phyloP scores from a whole-genome alignment of 768 basidiomycete species.

The Rhodotorula babjevae region DNA sequence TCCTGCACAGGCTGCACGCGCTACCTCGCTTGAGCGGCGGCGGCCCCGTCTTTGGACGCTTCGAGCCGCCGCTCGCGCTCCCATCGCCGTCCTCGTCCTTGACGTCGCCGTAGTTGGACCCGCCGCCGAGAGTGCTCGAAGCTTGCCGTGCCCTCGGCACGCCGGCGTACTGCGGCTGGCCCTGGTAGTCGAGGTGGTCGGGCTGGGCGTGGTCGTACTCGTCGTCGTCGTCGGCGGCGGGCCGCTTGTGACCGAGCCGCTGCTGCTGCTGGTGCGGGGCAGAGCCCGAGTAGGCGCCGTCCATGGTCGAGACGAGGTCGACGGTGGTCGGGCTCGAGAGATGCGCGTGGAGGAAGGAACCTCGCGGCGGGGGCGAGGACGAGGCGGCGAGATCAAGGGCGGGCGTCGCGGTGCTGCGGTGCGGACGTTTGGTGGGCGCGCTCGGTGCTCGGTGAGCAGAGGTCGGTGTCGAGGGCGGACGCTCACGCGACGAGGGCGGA shows the following conservation, averaged over 20 bases:
- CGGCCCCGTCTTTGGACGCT: neutral
- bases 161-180: no score
- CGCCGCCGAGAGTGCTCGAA: neutral
- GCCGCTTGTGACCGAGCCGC: neutral
- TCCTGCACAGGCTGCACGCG: conserved; percentile 31
- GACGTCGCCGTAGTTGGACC: neutral
- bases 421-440: no score
- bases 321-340: no score
- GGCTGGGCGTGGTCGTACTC: neutral
- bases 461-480: no score
- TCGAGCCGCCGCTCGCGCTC: neutral
- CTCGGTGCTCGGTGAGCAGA: no score
- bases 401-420: no score
- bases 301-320: neutral
- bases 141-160: no score
- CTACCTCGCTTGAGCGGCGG: conserved; percentile 26
- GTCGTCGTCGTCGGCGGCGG: neutral
- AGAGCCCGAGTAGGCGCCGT: neutral
- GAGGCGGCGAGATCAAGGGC: no score
- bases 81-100: conserved; percentile 6
- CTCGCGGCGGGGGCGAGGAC: no score
- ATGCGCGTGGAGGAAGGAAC: no score
- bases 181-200: neutral
- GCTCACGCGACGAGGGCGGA: no score
- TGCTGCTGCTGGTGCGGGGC: neutral